Evolutionary conservation across 768 basidiomycete genomes (phyloP), one percentile per base, ranked within the genome.

Genomic region (Leccinum boreale): DNA sequence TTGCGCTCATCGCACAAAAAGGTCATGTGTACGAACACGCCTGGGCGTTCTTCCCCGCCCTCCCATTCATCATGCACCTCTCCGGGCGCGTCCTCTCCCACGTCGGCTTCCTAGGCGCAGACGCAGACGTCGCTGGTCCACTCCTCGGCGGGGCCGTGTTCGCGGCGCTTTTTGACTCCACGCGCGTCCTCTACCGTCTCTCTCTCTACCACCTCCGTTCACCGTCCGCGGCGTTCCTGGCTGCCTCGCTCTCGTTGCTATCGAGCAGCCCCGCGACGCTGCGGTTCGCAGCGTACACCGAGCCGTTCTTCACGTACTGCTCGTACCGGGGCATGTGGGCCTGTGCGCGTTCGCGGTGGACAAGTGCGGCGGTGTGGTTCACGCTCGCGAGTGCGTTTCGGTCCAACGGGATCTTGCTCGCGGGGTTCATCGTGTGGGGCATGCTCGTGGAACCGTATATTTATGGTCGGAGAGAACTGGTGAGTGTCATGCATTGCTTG

Each of bases 1-100:
- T 94, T 70, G 63, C 77, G 6, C 79, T 81, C 64, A 83, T 92
- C 53, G 90, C 92, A 0, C 65, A 77, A 26, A 58, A 80, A 11
- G 80, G 82, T 9, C 81, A 87, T 62, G 59, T 60, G 1, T 85
- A 84, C 68, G 96, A 98, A 68, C 82, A 96, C 64, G 79, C 91
- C 62, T 90, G 90, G 81, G 96, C 96, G 0, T 98, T 93, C 71
- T 81, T 93, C 60, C 89, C 92, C 2, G 91, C 82, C 5, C 71
- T 83, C 24, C 81, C 90, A 3, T 65, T 75, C 11, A 50, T 89
- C 51, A 79, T 92, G 71, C 76, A 80, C 2, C 12, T 64, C 48
- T 73, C 65, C n/a, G 68, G 65, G 7, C 14, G 53, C 28, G 39
- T 74, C 14, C 62, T 75, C 39, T 65, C 60, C 4, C 50, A 6